Conservation (phyloP, 2,329 filamentous ascomycete genomes). For the Pseudogymnoascus sp. region DNA sequence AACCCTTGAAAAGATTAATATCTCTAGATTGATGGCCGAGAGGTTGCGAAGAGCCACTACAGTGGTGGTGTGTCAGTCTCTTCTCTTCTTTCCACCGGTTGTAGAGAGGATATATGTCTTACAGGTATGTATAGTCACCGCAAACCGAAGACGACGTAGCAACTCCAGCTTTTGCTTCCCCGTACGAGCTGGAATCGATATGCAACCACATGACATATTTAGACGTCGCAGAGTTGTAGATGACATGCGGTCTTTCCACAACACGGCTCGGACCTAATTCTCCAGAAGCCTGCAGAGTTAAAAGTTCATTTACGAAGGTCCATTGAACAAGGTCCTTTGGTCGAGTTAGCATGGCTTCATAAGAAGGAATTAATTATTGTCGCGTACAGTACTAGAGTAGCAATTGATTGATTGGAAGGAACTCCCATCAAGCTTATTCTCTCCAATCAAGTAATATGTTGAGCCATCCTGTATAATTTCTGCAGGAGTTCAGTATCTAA, state of each 20-base stretch:
- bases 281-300: slow-evolving; percentile 44
- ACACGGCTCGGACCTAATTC: slow-evolving; percentile 56
- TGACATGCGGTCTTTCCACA: slow-evolving; percentile 61
- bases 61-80: slow-evolving; percentile 12
- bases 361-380: background rate
- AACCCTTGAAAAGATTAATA: slow-evolving; percentile 28
- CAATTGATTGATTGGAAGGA: slow-evolving; percentile 60
- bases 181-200: slow-evolving; percentile 55
- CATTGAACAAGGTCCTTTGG: slow-evolving; percentile 52
- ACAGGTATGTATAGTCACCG: slow-evolving; percentile 48
- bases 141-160: slow-evolving; percentile 53
- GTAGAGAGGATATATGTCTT: slow-evolving; percentile 13
- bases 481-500: background rate
- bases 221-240: slow-evolving; percentile 56
- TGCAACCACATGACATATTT: slow-evolving; percentile 66
- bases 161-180: slow-evolving; percentile 58
- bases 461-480: slow-evolving; percentile 5
- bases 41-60: slow-evolving; percentile 26
- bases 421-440: slow-evolving; percentile 59
- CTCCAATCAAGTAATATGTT: slow-evolving; percentile 56
- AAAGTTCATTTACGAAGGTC: slow-evolving; percentile 52
- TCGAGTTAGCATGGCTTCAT: background rate
- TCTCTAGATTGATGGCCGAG: slow-evolving; percentile 29
- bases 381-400: slow-evolving; percentile 46
- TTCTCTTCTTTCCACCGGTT: background rate